These are phyloP conservation scores for Aspergillus biplanus DNA, from an alignment of 495 filamentous ascomycete species.

Conservation along the genomic window DNA sequence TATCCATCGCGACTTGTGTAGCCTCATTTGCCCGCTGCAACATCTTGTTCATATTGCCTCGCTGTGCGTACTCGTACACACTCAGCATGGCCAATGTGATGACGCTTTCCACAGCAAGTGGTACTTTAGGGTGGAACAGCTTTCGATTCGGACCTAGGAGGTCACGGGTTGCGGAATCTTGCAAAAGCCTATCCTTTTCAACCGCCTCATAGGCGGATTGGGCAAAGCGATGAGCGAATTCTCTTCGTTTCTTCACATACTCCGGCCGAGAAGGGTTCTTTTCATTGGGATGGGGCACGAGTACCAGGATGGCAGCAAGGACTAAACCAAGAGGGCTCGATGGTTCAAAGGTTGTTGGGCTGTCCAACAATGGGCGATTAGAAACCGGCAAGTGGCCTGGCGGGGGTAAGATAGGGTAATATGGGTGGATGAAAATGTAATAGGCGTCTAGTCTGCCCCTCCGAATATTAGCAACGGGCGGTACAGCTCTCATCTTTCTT, in stretches of 20 bases:
- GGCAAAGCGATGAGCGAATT: slow-evolving; percentile 50
- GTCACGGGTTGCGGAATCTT: slow-evolving; percentile 16
- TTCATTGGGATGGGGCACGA: slow-evolving; percentile 49
- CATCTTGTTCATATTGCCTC: slow-evolving; percentile 56
- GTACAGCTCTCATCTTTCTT: not conserved
- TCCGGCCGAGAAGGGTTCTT: slow-evolving; percentile 36
- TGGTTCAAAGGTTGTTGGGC: slow-evolving; percentile 30
- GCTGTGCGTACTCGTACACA: slow-evolving; percentile 56
- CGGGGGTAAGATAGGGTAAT: slow-evolving; percentile 53
- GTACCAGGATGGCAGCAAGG: slow-evolving; percentile 49
- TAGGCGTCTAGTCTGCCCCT: slow-evolving; percentile 45
- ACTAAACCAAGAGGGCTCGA: slow-evolving; percentile 47
- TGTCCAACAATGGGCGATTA: slow-evolving; percentile 37
- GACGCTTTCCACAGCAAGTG: slow-evolving; percentile 47
- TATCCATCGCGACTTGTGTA: slow-evolving; percentile 44
- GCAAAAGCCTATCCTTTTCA: slow-evolving; percentile 36
- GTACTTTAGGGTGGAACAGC: slow-evolving; percentile 49
- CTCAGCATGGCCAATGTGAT: slow-evolving; percentile 51
- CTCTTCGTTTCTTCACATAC: slow-evolving; percentile 44
- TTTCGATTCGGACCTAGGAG: slow-evolving; percentile 27
- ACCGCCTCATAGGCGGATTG: slow-evolving; percentile 48
- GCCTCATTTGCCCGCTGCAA: slow-evolving; percentile 50
- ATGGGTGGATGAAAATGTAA: slow-evolving; percentile 55
- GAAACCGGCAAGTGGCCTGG: slow-evolving; percentile 34
- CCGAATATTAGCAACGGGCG: not conserved